These are phyloP conservation scores for Ogataea henricii DNA, from an alignment of 805 yeast species.

Conservation along the genomic window DNA sequence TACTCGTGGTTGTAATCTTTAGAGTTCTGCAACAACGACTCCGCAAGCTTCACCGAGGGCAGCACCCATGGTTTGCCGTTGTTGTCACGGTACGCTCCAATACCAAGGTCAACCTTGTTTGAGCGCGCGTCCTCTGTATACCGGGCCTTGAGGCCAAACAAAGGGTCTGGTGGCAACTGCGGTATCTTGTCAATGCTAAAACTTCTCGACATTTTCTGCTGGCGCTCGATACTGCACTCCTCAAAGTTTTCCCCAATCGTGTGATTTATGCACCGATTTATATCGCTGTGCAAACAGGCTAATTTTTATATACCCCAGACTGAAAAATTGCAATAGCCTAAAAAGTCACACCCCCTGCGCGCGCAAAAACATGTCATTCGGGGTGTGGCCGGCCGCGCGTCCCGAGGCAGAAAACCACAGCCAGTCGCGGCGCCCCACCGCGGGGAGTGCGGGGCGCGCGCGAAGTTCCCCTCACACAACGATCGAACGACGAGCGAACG, in stretches of 20 bases:
- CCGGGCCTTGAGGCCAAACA: slow-evolving; percentile 78
- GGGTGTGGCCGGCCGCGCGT: neutral
- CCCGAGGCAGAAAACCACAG: too few species aligned
- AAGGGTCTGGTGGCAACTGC: slow-evolving; percentile 81
- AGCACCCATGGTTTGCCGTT: slow-evolving; percentile 87
- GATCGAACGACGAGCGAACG: neutral
- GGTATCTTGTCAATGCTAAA: slow-evolving; percentile 43
- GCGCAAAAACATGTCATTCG: slow-evolving; percentile 1
- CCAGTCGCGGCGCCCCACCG: neutral
- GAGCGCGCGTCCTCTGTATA: slow-evolving; percentile 56
- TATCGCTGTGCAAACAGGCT: neutral
- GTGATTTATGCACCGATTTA: neutral
- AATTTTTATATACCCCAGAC: neutral
- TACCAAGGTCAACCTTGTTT: slow-evolving; percentile 81
- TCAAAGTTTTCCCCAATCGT: too few species aligned
- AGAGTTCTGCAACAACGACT: slow-evolving; percentile 57
- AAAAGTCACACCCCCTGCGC: slow-evolving; percentile 4
- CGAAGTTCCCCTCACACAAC: too few species aligned
- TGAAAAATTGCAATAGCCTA: neutral
- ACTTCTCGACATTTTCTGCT: slow-evolving; percentile 16
- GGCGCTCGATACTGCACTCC: too few species aligned
- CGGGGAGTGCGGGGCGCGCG: neutral
- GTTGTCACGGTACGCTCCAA: slow-evolving; percentile 94
- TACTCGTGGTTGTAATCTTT: slow-evolving; percentile 82
- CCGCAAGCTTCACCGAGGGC: slow-evolving; percentile 77